phyloP scores from a whole-genome alignment of 2,329 filamentous ascomycete species.

The Paecilomyces sp. region DNA sequence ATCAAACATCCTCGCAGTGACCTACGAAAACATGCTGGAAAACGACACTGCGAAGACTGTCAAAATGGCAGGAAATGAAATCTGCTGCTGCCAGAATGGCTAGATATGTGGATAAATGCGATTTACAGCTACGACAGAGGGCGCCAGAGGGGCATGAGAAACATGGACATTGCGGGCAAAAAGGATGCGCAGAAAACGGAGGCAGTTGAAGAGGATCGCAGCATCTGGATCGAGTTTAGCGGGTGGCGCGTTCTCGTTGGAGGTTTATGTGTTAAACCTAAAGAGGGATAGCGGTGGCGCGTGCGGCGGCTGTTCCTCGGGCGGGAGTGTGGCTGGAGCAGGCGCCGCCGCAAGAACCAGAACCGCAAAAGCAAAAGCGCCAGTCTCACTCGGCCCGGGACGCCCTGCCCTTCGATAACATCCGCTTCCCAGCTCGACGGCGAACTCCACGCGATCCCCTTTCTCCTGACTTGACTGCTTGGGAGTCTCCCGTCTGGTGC shows the following conservation, averaged over 20 bases:
- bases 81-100: not conserved
- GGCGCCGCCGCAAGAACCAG: too few relatives aligned
- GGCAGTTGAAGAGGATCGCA: slow-evolving; percentile 1
- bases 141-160: not conserved
- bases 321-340: not conserved
- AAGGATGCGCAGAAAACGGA: not conserved
- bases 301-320: not conserved
- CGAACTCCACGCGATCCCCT: not conserved
- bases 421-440: not conserved
- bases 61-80: not conserved
- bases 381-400: slow-evolving; percentile 3
- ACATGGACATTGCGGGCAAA: not conserved
- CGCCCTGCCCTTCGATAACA: not conserved
- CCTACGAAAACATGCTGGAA: not conserved
- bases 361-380: not conserved
- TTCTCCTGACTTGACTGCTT: not conserved
- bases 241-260: not conserved
- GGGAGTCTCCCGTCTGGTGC: not conserved
- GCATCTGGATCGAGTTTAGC: not conserved
- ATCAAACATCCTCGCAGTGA: not conserved
- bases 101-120: not conserved
- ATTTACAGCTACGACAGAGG: not conserved
- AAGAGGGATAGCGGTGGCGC: not conserved
- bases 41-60: not conserved
- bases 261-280: not conserved